A percentile compares a stretch with the other conserved stretches of the same genome.
phyloP scores from a whole-genome alignment of 495 filamentous ascomycete genomes.

The Geopyxis carbonaria region DNA sequence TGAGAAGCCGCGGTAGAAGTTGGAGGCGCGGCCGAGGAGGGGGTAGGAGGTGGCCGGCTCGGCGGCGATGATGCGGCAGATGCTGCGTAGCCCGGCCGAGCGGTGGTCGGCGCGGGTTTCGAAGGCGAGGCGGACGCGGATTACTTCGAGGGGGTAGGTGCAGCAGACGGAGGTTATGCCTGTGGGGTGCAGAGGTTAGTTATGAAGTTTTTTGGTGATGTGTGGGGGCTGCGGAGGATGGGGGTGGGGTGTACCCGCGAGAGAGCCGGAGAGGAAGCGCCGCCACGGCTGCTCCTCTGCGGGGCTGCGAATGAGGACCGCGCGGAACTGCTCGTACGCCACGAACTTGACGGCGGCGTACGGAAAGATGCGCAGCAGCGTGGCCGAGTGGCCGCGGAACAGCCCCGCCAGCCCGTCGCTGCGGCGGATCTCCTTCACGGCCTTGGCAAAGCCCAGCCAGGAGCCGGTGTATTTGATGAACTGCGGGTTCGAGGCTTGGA shows the following conservation, averaged over 20 bases:
- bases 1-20: conserved; percentile 90
- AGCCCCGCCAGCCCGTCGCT: conserved; percentile 58
- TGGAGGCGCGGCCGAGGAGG: conserved; percentile 43
- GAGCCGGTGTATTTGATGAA: conserved; percentile 81
- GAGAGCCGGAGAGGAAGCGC: conserved; percentile 55
- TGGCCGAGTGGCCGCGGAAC: conserved; percentile 87
- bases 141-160: conserved; percentile 86
- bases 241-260: conserved; percentile 49
- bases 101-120: conserved; percentile 59
- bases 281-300: conserved; percentile 66
- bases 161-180: conserved; percentile 77
- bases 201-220: no score
- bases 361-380: conserved; percentile 84
- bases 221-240: no score
- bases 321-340: conserved; percentile 87
- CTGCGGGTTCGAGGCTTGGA: conserved; percentile 86
- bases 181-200: not conserved
- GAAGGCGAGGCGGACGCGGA: conserved; percentile 82
- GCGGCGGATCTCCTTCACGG: conserved; percentile 66
- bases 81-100: conserved; percentile 43
- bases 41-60: conserved; percentile 32
- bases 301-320: conserved; percentile 46
- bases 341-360: conserved; percentile 97
- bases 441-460: conserved; percentile 60
- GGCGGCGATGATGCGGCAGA: conserved; percentile 68